A percentile compares a stretch with the other conserved stretches of the same genome.
Evolutionary conservation across 176 grass and related monocot genomes (phyloP).

Genomic region (Carex parvula): DNA sequence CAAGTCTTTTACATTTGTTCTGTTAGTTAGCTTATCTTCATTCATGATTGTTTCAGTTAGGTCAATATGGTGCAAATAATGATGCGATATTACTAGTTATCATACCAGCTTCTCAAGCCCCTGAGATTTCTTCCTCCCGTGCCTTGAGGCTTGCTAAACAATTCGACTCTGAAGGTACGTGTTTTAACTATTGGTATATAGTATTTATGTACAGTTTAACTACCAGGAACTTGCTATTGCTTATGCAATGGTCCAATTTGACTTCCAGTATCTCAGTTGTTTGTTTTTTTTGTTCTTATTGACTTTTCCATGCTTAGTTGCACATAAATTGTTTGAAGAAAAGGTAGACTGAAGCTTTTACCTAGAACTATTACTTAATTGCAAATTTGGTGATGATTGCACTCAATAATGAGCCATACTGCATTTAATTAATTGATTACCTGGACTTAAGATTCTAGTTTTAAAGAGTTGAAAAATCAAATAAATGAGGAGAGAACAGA

Average conservation of each 20-base stretch:
- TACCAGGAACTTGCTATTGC: not conserved
- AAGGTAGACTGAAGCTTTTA: not conserved
- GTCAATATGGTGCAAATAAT: slow-evolving; percentile 78
- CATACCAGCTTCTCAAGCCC: slow-evolving; percentile 85
- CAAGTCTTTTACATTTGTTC: not conserved
- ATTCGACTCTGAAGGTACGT: slow-evolving; percentile 81
- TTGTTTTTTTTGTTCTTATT: slow-evolving; percentile 9
- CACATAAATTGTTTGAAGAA: not conserved
- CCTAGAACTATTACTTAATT: not conserved
- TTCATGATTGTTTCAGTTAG: slow-evolving; percentile 60
- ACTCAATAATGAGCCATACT: not conserved
- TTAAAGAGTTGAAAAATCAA: not conserved
- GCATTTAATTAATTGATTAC: not conserved
- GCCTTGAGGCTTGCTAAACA: slow-evolving; percentile 86
- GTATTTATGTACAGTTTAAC: not conserved
- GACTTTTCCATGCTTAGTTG: not conserved
- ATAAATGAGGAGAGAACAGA: not conserved
- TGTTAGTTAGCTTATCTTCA: not conserved
- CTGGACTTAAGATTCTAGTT: not conserved
- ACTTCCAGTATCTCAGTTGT: slow-evolving; percentile 5
- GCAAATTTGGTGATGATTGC: not conserved
- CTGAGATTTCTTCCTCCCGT: slow-evolving; percentile 86
- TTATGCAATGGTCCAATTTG: not conserved
- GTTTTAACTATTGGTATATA: slow-evolving; percentile 6
- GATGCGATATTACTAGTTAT: slow-evolving; percentile 93